Percentiles rank a stretch among this genome's conserved stretches.
Evolutionary conservation across 108 stramenopile species (phyloP).

Genomic region (Phaeodactylum tricornutum): DNA sequence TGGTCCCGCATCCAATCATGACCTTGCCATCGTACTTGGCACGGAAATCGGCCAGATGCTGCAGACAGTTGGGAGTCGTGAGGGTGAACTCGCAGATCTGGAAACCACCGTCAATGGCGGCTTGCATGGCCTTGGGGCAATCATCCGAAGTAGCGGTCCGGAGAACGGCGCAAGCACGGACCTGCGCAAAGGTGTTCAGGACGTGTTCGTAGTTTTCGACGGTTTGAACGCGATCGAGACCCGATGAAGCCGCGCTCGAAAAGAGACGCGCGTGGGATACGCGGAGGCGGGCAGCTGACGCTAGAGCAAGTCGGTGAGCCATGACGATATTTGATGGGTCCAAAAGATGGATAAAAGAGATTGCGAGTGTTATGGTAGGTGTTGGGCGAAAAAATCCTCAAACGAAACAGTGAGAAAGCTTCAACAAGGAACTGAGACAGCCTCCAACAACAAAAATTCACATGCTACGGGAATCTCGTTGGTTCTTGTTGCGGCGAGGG

Average conservation of each 20-base stretch:
- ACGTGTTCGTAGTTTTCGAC: conserved; percentile 55
- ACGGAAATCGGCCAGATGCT: conserved; percentile 60
- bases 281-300: too few relatives aligned
- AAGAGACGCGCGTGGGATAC: too few relatives aligned
- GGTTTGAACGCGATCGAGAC: conserved; percentile 44
- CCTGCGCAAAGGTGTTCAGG: conserved; percentile 58
- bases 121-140: conserved; percentile 83
- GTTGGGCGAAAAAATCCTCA: too few relatives aligned
- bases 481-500: too few relatives aligned
- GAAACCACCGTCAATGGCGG: conserved; percentile 84
- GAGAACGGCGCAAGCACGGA: conserved; percentile 76
- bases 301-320: too few relatives aligned
- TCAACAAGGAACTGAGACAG: too few relatives aligned
- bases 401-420: too few relatives aligned
- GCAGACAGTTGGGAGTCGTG: conserved; percentile 73
- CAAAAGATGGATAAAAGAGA: too few relatives aligned
- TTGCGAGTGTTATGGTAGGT: too few relatives aligned
- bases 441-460: too few relatives aligned
- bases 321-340: too few relatives aligned
- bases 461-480: too few relatives aligned
- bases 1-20: conserved; percentile 84
- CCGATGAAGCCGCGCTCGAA: conserved; percentile 17
- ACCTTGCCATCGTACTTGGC: conserved; percentile 77
- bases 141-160: conserved; percentile 75
- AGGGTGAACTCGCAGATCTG: conserved; percentile 80